Percentiles rank a stretch among this genome's conserved stretches.
Evolutionary conservation across 495 filamentous ascomycete genomes (phyloP).

Genomic region (Glutinoglossum americanum): DNA sequence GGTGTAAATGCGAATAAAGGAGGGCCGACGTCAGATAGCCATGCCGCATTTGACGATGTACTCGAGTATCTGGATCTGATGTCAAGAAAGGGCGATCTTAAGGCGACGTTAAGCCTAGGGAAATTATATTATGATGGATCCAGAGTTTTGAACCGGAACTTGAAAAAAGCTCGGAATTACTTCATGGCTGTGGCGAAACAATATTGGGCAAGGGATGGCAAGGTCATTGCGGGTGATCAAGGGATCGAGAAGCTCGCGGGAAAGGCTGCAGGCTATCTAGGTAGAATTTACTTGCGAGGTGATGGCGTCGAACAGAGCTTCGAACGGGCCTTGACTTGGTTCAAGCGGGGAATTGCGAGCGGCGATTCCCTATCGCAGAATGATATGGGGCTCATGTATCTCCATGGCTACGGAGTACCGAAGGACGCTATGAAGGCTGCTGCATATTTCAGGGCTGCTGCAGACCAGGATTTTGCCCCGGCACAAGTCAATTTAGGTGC

Average conservation of each 20-base stretch:
- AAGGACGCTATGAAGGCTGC: conserved; percentile 54
- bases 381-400: conserved; percentile 66
- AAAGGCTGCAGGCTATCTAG: conserved; percentile 79
- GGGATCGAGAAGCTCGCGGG: conserved; percentile 62
- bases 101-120: conserved; percentile 74
- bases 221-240: conserved; percentile 27
- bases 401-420: conserved; percentile 61
- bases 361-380: conserved; percentile 77
- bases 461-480: conserved; percentile 64
- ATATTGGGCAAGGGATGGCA: conserved; percentile 70
- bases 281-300: conserved; percentile 79
- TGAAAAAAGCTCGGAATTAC: conserved; percentile 53
- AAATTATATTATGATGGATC: conserved; percentile 82
- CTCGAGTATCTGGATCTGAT: conserved; percentile 88
- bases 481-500: conserved; percentile 68
- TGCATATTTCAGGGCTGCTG: conserved; percentile 60
- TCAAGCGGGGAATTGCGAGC: conserved; percentile 55
- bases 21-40: conserved; percentile 43
- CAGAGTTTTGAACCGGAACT: conserved; percentile 47
- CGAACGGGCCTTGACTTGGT: conserved; percentile 60
- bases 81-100: conserved; percentile 82
- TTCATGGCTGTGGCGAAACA: conserved; percentile 63
- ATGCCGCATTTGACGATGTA: conserved; percentile 77
- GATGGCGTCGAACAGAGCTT: conserved; percentile 73
- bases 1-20: conserved; percentile 64